Evolutionary conservation across 441 rosid species (phyloP).

Genomic region (Kokia cookei): DNA sequence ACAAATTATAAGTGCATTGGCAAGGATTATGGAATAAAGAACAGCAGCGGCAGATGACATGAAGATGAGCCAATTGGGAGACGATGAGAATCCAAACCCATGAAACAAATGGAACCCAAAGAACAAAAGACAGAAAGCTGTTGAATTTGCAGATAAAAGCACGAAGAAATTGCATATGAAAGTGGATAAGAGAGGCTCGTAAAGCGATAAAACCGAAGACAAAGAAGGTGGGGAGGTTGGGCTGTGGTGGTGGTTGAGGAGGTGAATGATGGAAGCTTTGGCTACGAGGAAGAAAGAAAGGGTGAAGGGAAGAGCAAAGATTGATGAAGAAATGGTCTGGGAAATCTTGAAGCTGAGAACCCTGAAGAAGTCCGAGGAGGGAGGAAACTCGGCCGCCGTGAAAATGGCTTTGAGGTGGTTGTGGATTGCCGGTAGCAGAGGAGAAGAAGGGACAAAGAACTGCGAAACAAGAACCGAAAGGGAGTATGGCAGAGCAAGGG

Average conservation of each 20-base stretch:
- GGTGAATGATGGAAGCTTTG: constrained; percentile 53
- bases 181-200: constrained; percentile 55
- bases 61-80: constrained; percentile 24
- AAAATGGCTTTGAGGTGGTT: constrained; percentile 37
- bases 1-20: constrained; percentile 54
- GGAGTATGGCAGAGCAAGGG: constrained; percentile 56
- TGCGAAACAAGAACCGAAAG: constrained; percentile 57
- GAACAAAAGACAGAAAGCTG: constrained; percentile 57
- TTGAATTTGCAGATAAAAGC: constrained; percentile 68
- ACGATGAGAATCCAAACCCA: constrained; percentile 31
- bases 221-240: constrained; percentile 23
- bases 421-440: constrained; percentile 29
- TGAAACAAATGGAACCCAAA: constrained; percentile 38
- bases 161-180: constrained; percentile 42
- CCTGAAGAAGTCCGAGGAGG: constrained; percentile 56
- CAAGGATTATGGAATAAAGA: constrained; percentile 59
- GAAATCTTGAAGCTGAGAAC: constrained; percentile 63
- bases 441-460: constrained; percentile 30
- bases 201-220: constrained; percentile 32
- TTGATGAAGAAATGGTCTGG: constrained; percentile 52
- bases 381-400: constrained; percentile 70
- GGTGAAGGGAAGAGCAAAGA: constrained; percentile 63
- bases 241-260: constrained; percentile 21
- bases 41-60: constrained; percentile 51
- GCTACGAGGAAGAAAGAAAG: constrained; percentile 65